Percentiles rank a stretch among this genome's conserved stretches.
Evolutionary conservation across 768 basidiomycete genomes (phyloP).

Genomic region (Cyclocybe aegerita): DNA sequence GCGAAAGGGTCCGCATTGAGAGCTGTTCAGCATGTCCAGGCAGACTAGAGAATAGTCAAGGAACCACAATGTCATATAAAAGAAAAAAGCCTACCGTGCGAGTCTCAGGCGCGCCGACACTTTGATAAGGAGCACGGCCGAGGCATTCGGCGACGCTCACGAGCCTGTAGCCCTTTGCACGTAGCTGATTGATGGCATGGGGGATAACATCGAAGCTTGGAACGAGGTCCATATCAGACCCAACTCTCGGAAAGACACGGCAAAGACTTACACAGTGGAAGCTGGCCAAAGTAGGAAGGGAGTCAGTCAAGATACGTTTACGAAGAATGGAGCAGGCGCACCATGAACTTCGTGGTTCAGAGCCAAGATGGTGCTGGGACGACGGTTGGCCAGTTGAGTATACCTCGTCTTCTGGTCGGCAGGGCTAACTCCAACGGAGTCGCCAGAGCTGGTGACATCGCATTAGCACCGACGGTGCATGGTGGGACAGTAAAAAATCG

Average conservation of each 20-base stretch:
- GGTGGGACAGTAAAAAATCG: constrained; percentile 1
- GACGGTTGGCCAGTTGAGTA: constrained; percentile 17
- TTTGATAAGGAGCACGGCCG: constrained; percentile 9
- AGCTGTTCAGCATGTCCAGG: too few relatives aligned
- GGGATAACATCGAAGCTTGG: constrained; percentile 17
- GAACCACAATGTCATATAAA: neutral
- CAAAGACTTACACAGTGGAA: constrained; percentile 4
- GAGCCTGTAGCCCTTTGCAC: constrained; percentile 10
- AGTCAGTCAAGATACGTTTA: neutral
- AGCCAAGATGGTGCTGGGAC: constrained; percentile 31
- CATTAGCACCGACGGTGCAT: neutral
- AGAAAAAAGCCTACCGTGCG: constrained; percentile 13
- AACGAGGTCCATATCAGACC: neutral
- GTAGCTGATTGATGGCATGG: constrained; percentile 18
- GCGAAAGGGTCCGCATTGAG: too few relatives aligned
- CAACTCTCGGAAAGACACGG: neutral
- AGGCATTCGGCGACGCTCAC: constrained; percentile 17
- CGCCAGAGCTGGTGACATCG: constrained; percentile 27
- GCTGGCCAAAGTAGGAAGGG: neutral
- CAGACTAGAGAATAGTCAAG: too few relatives aligned
- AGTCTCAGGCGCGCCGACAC: constrained; percentile 1
- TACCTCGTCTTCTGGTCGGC: constrained; percentile 27
- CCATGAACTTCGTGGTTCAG: constrained; percentile 35
- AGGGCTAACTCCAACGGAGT: constrained; percentile 31
- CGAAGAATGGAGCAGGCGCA: constrained; percentile 9